Evolutionary conservation across 1,284 basidiomycete species (phyloP).

Genomic region (Marasmius tenuissimus): DNA sequence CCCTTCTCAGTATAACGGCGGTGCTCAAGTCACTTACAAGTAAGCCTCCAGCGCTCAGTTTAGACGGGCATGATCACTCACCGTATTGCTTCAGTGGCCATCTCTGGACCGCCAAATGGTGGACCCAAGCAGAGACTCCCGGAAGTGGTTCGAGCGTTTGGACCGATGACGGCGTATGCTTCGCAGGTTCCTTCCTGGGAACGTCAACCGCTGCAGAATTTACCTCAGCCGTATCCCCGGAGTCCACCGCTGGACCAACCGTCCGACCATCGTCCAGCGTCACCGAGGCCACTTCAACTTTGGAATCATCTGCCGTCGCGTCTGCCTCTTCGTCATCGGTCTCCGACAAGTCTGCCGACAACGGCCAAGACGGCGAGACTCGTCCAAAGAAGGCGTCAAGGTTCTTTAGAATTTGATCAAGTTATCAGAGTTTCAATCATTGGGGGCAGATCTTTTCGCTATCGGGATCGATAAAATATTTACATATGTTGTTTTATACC

Average conservation of each 20-base stretch:
- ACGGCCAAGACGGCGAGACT: not conserved
- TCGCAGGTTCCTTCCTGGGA: not conserved
- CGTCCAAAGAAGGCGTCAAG: slow-evolving; percentile 2
- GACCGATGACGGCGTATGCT: slow-evolving; percentile 30
- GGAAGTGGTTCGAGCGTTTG: slow-evolving; percentile 26
- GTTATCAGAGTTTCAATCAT: too few relatives aligned
- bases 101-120: slow-evolving; percentile 61
- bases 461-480: too few relatives aligned
- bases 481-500: too few relatives aligned
- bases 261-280: not conserved
- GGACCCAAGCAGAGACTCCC: slow-evolving; percentile 38
- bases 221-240: not conserved
- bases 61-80: not conserved
- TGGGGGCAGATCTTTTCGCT: too few relatives aligned
- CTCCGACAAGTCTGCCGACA: not conserved
- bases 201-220: not conserved
- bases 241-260: not conserved
- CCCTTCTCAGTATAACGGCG: slow-evolving; percentile 42
- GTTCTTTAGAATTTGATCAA: slow-evolving; percentile 6
- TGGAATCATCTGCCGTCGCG: not conserved
- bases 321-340: not conserved
- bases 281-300: not conserved
- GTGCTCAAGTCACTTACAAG: slow-evolving; percentile 42
- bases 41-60: slow-evolving; percentile 15
- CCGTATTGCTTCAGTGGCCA: slow-evolving; percentile 33